Conservation (phyloP, 2,329 filamentous ascomycete genomes). For the Chaetomiaceae sp. region DNA sequence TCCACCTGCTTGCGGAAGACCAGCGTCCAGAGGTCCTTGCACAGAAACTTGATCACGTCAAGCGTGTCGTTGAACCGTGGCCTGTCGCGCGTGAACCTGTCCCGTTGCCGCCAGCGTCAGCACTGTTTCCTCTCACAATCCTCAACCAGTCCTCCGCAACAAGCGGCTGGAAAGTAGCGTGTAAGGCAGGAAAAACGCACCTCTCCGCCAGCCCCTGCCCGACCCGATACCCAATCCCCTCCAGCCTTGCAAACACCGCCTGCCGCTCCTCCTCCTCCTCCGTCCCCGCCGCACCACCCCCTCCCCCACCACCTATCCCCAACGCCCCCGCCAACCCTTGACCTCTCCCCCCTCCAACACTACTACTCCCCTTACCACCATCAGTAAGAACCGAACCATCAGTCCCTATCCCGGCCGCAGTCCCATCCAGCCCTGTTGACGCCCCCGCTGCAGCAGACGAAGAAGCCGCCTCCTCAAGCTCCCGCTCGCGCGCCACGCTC, state of each 20-base stretch:
- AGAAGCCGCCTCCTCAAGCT: slow-evolving; percentile 2
- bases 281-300: slow-evolving; percentile 27
- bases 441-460: neutral
- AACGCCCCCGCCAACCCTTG: neutral
- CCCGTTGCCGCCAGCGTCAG: neutral
- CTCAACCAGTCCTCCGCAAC: neutral
- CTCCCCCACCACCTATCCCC: slow-evolving; percentile 11
- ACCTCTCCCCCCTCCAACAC: neutral
- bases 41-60: slow-evolving; percentile 96
- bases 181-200: slow-evolving; percentile 41
- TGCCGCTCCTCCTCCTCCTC: slow-evolving; percentile 81
- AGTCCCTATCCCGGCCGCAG: neutral
- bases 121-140: neutral
- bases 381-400: neutral
- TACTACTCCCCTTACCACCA: neutral
- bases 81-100: slow-evolving; percentile 74
- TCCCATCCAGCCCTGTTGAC: neutral
- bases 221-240: slow-evolving; percentile 82
- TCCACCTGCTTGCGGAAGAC: slow-evolving; percentile 97
- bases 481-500: slow-evolving; percentile 35
- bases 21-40: slow-evolving; percentile 95
- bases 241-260: slow-evolving; percentile 76
- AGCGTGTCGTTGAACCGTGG: slow-evolving; percentile 87
- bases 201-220: slow-evolving; percentile 88
- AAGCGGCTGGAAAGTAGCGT: neutral